Base-by-base conservation (phyloP, 2,329 filamentous ascomycete species). In the Xylaria sp. region DNA sequence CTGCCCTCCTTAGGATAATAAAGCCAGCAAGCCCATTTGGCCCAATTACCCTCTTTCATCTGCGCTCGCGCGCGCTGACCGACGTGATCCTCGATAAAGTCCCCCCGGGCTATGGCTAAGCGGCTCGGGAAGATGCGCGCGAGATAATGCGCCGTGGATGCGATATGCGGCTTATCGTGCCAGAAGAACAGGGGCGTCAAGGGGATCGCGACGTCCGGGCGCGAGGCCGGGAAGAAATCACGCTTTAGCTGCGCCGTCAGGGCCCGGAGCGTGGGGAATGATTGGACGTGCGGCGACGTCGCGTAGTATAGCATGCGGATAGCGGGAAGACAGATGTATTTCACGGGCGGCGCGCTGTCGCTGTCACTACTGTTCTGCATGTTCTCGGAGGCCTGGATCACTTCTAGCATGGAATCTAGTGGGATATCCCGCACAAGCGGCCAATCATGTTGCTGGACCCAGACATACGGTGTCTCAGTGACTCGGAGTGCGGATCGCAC, bases 361-460 rank as follows among this genome's bases (percentile, higher is more conserved):
- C 45, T 17, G n/a, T n/a, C n/a, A n/a, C n/a, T n/a, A n/a, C n/a
- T n/a, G n/a, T 5, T 74, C 69, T 0, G 63, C 58, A n/a, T n/a
- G n/a, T n/a, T n/a, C 33, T 77, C 71, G 1, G 78, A 73, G 1
- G 69, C 64, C 53, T 69, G 69, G 83, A 86, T 86, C 40, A 82
- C 73, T 1, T 78, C 72, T 2, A 86, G 67, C 14, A 86, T 70
- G 1, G 78, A 67, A 1, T 66, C 60, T 2, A 85, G 61, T 0
- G 83, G 83, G 3, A 86, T 75, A 49, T 79, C 73, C 1, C 77
- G 72, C 15, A 79, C 74, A 0, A 86, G 72, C 5, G 78, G 75
- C 84, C 84, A 86, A 71, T 86, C 84, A 67, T 86, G 84, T 72
- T 86, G 84, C 64, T 86, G 83, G 0, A 86, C 73, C 83, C 84